phyloP scores from a whole-genome alignment of 495 filamentous ascomycete species.

The Talaromyces liani region DNA sequence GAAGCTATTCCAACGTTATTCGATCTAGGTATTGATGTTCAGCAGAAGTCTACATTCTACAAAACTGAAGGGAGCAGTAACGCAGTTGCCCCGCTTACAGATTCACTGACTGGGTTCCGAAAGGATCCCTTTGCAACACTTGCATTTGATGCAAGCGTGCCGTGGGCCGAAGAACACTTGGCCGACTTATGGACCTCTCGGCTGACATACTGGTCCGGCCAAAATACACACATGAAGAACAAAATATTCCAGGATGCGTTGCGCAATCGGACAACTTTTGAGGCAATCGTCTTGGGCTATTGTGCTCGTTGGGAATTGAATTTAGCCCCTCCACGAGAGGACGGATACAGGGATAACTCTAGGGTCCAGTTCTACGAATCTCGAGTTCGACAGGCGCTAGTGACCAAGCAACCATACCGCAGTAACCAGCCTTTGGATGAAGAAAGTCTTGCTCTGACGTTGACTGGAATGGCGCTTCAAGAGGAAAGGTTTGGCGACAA shows the following conservation, averaged over 20 bases:
- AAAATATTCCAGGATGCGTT: slow-evolving; percentile 29
- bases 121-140: slow-evolving; percentile 27
- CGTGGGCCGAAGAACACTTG: slow-evolving; percentile 17
- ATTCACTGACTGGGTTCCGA: neutral
- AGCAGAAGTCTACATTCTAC: neutral
- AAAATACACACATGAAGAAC: slow-evolving; percentile 31
- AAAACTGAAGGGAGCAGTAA: neutral
- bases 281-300: slow-evolving; percentile 30
- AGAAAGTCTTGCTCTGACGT: slow-evolving; percentile 26
- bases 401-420: slow-evolving; percentile 9
- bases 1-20: neutral
- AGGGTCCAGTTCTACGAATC: slow-evolving; percentile 6
- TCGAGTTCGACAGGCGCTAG: slow-evolving; percentile 16
- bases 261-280: slow-evolving; percentile 30
- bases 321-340: slow-evolving; percentile 13
- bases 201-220: slow-evolving; percentile 39
- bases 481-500: slow-evolving; percentile 36
- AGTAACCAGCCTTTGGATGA: slow-evolving; percentile 12
- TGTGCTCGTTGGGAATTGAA: slow-evolving; percentile 33
- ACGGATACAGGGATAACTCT: slow-evolving; percentile 11
- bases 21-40: neutral
- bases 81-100: neutral
- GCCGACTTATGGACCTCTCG: slow-evolving; percentile 30
- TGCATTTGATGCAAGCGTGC: slow-evolving; percentile 18
- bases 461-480: slow-evolving; percentile 33